Evolutionary conservation across 2,329 filamentous ascomycete species (phyloP), one percentile per base, ranked within the genome.

Genomic region (Ascochyta koolunga): DNA sequence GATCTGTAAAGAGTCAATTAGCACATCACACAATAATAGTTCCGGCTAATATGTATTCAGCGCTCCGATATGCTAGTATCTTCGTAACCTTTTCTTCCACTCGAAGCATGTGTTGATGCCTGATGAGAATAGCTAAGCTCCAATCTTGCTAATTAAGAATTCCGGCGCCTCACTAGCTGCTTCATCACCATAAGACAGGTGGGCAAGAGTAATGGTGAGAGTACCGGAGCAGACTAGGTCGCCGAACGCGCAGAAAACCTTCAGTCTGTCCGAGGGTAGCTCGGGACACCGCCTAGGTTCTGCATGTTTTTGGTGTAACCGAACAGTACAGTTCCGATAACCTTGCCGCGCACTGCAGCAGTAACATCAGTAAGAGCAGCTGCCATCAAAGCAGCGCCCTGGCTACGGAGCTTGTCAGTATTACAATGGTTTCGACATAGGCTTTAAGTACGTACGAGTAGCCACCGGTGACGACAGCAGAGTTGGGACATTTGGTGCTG

Each of bases 281-380:
- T 66, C 0, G 67, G 65, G 39, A 78, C 73, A n/a, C 60, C 55
- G 16, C 76, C 74, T 24, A 55, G 54, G 40, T 75, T 73, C 58
- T 76, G 74, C 39, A 50, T 43, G 45, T 77, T 77, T 56, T 69
- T 68, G 6, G 76, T 77, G 61, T 78, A 74, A 13, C 76, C 75
- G 41, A 75, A 78, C 18, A 76, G 64, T 9, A 76, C 74, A 2
- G 73, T 65, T 15, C 75, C 76, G n/a, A 71, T 69, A 51, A 77
- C 63, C 37, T 70, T 66, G 33, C 65, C 50, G 52, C 66, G 68
- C 16, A 75, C 66, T 2, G 60, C 58, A 11, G 60, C 21, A n/a
- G 62, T 60, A 5, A 72, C 65, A 10, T 64, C 60, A 24, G 65
- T 60, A 37, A 77, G 65, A 1, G 74, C 65, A 15, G 65, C 68